Evolutionary conservation across 208 protist genomes (phyloP), one percentile per base, ranked within the genome.

Genomic region (Crithidia bombi): DNA sequence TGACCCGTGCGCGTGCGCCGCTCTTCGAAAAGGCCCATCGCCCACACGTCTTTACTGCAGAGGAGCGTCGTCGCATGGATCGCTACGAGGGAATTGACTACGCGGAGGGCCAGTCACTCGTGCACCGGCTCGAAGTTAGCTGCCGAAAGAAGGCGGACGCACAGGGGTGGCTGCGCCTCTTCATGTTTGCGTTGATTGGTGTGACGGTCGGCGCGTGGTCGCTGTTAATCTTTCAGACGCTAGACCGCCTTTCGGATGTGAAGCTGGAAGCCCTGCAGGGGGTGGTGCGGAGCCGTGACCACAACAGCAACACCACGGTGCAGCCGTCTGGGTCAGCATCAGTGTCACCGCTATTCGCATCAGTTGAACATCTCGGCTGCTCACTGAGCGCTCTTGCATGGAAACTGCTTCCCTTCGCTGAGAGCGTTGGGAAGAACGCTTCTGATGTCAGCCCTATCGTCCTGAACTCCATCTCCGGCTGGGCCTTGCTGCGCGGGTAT

Each of bases 1-100:
- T 90, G 14, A 72, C 26, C 19, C 84, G 83, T 33, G 59, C 64
- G 1, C 69, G 81, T 15, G 73, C 75, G 14, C 81, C 81, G 7
- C 65, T 86, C 17, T 91, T 91, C 51, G 80, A 83, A n/a, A 79
- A 43, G 35, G 73, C 71, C 5, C 71, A 80, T 17, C 70, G 69
- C 52, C 75, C 82, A 15, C 89, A 91, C 64, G 52, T 79, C 3
- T 92, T 90, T 51, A 85, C 89, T 0, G 64, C 74, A 14, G 79
- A 86, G 30, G 86, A 94, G 73, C 71, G 83, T 26, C 69, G 70
- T 9, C 70, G 82, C n/a, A 94, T 94, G 89, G 84, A 86, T 47
- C 71, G 79, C n/a, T 92, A 89, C 69, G 89, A 94, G 73, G 82
- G 82, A 69, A 83, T 94, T 56, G 89, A 94, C 76, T 94, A 92